Conservation (phyloP, 768 basidiomycete species). For the Leccinum rimulosum region DNA sequence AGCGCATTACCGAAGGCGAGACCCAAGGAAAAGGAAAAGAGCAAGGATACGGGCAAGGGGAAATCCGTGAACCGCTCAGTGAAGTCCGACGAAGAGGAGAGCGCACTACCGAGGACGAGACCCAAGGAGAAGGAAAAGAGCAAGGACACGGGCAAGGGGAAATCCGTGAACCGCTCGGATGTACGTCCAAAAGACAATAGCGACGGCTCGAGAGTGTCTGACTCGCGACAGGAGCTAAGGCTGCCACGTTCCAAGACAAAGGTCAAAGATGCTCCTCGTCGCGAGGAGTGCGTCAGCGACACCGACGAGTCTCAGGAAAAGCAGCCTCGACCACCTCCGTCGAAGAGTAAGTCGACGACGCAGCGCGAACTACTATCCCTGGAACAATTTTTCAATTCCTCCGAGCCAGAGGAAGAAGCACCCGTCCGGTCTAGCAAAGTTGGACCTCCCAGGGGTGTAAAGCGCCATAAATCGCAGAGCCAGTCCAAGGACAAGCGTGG, state of each 20-base stretch:
- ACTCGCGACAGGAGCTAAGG: neutral
- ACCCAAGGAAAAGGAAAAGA: conserved; percentile 6
- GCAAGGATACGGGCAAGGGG: neutral
- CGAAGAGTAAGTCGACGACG: neutral
- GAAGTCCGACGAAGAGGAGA: conserved; percentile 1
- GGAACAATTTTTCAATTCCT: neutral
- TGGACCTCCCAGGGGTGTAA: conserved; percentile 27
- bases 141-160: conserved; percentile 1
- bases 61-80: neutral
- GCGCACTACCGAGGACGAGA: conserved; percentile 5
- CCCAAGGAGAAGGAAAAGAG: conserved; percentile 5
- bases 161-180: neutral
- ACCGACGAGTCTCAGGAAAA: conserved; percentile 2
- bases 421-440: conserved; percentile 10
- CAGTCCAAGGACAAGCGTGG: neutral
- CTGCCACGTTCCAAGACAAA: neutral
- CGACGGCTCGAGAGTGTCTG: neutral
- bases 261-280: neutral
- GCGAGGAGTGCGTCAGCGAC: neutral
- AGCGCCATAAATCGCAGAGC: conserved; percentile 4
- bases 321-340: neutral
- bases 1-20: conserved; percentile 4
- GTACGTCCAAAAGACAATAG: neutral
- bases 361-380: neutral
- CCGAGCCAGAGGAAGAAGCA: conserved; percentile 7